Conservation (phyloP, 345 rosid species). For the Turritis glabra region DNA sequence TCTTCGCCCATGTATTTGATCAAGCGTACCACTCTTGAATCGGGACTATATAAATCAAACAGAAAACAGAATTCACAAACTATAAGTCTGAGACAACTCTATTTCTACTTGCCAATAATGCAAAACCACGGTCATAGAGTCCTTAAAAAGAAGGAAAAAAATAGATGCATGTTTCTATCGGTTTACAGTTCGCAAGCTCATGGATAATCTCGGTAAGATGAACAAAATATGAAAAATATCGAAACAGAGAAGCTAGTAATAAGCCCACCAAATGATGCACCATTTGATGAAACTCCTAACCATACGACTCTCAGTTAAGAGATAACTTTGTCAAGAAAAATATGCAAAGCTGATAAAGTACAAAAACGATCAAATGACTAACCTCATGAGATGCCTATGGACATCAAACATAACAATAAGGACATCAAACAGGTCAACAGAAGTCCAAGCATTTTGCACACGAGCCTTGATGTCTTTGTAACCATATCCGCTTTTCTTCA, state of each 20-base stretch:
- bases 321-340: not conserved
- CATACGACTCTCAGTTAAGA: not conserved
- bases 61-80: constrained; percentile 12
- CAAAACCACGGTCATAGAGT: not conserved
- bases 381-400: constrained; percentile 87
- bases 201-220: not conserved
- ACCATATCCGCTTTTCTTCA: constrained; percentile 64
- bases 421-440: constrained; percentile 74
- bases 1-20: constrained; percentile 71
- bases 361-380: constrained; percentile 24
- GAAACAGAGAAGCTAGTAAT: not conserved
- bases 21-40: constrained; percentile 73
- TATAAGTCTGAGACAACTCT: not conserved
- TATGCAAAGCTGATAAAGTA: not conserved
- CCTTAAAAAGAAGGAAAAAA: not conserved
- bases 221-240: not conserved
- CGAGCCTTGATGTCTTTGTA: constrained; percentile 79
- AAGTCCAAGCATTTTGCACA: constrained; percentile 82
- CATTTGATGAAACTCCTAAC: not conserved
- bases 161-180: not conserved
- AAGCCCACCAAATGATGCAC: not conserved
- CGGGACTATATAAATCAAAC: constrained; percentile 55
- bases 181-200: not conserved
- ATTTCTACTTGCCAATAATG: not conserved
- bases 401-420: constrained; percentile 91